phyloP scores from a whole-genome alignment of 352 stramenopile genomes.

The Globisporangium recalcitrans region DNA sequence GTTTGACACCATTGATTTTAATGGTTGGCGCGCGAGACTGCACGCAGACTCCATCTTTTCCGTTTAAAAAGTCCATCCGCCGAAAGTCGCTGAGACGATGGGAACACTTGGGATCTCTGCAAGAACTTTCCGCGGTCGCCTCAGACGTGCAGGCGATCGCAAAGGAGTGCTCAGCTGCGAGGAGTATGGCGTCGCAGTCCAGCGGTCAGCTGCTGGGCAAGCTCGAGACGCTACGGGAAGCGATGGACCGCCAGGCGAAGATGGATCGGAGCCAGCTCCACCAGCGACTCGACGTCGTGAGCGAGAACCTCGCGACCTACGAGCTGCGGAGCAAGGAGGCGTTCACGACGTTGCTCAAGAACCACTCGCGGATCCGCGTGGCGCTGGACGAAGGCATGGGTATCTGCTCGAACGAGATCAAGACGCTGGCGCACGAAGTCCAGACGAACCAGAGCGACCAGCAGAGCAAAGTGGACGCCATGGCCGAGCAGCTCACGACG shows the following conservation, averaged over 20 bases:
- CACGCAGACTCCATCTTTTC: no score
- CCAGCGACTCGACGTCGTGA: constrained; percentile 42
- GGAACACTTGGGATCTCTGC: no score
- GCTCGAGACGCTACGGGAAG: constrained; percentile 35
- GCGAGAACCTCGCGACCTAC: constrained; percentile 30
- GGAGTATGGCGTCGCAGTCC: constrained; percentile 32
- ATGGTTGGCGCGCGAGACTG: no score
- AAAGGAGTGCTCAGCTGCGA: constrained; percentile 31
- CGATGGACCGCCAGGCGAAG: constrained; percentile 42
- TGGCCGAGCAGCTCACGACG: constrained; percentile 28
- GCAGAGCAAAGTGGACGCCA: constrained; percentile 28
- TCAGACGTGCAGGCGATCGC: constrained; percentile 44
- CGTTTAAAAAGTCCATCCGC: no score
- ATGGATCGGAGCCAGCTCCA: constrained; percentile 39
- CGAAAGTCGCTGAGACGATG: no score
- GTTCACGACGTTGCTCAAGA: constrained; percentile 45
- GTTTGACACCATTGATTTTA: no score
- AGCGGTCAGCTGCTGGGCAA: constrained; percentile 35
- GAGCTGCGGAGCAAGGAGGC: constrained; percentile 41
- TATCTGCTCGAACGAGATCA: constrained; percentile 53
- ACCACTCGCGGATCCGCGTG: constrained; percentile 38
- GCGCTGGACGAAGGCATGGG: constrained; percentile 54
- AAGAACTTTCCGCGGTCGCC: constrained; percentile 28
- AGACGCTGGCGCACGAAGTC: constrained; percentile 36
- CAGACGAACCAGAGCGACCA: constrained; percentile 30